A percentile compares a stretch with the other conserved stretches of the same genome.
phyloP scores from a whole-genome alignment of 192 early-diverging fungal species.

The Entophlyctis luteolus region DNA sequence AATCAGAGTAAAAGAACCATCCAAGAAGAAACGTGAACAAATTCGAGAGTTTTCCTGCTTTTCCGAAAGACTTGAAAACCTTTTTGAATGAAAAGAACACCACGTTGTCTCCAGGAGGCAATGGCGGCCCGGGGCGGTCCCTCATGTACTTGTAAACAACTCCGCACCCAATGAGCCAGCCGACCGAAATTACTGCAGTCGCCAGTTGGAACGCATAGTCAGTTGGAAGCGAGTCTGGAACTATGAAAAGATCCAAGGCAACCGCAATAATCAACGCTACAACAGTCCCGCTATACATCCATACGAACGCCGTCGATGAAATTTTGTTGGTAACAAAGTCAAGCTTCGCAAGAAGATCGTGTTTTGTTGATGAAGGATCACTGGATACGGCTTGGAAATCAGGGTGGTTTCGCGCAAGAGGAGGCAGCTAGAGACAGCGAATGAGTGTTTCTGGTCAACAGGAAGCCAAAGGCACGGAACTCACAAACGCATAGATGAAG shows the following conservation, averaged over 20 bases:
- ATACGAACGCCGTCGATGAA: conserved; percentile 19
- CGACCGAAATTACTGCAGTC: conserved; percentile 13
- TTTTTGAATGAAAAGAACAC: conserved; percentile 28
- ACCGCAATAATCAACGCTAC: not conserved
- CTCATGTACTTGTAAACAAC: not conserved
- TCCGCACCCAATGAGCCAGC: not conserved
- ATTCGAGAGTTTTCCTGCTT: conserved; percentile 7
- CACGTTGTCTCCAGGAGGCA: conserved; percentile 29
- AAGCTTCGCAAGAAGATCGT: not conserved
- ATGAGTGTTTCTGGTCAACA: conserved; percentile 14
- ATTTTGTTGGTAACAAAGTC: conserved; percentile 28
- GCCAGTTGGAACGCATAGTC: conserved; percentile 21
- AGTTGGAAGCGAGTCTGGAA: conserved; percentile 9
- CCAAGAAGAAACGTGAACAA: conserved; percentile 36
- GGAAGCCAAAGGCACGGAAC: conserved; percentile 26
- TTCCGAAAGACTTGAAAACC: not conserved
- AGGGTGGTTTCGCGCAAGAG: conserved; percentile 11
- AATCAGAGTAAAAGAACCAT: conserved; percentile 38
- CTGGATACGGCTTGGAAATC: not conserved
- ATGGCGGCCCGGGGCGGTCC: conserved; percentile 21
- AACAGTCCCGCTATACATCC: conserved; percentile 1
- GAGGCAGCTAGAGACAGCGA: too few relatives aligned
- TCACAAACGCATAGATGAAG: conserved; percentile 20
- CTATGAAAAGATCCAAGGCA: not conserved
- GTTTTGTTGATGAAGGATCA: not conserved